These are phyloP conservation scores for Mycena haematopus DNA, from an alignment of 768 basidiomycete species.

Conservation along the genomic window DNA sequence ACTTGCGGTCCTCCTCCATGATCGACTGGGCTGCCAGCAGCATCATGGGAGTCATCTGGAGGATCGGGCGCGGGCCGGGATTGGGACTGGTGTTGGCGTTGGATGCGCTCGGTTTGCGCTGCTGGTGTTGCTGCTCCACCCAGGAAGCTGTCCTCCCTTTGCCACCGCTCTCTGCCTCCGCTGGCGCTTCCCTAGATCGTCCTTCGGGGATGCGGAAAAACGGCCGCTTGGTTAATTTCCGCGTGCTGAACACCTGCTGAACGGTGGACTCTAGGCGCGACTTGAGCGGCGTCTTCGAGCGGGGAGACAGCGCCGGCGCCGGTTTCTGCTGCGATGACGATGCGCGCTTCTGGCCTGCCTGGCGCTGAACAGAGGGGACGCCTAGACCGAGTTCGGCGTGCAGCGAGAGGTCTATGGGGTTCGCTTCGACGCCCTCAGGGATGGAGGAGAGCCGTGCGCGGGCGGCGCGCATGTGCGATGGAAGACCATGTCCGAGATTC, in stretches of 20 bases:
- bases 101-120: neutral
- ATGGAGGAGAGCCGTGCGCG: constrained; percentile 12
- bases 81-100: neutral
- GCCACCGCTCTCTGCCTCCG: neutral
- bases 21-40: constrained; percentile 27
- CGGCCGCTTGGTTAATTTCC: constrained; percentile 14
- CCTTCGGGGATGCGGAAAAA: constrained; percentile 10
- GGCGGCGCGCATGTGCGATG: constrained; percentile 9
- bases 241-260: constrained; percentile 19
- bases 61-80: neutral
- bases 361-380: neutral
- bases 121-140: constrained; percentile 2
- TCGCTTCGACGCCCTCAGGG: constrained; percentile 1
- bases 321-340: neutral
- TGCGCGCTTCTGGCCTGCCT: neutral
- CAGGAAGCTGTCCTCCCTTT: neutral
- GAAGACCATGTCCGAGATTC: constrained; percentile 8
- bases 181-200: constrained; percentile 9
- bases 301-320: neutral
- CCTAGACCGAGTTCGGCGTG: constrained; percentile 12
- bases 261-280: constrained; percentile 12
- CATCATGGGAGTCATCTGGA: constrained; percentile 16
- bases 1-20: constrained; percentile 18
- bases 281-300: neutral
- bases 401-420: constrained; percentile 7